Base-by-base conservation (phyloP, 2,329 filamentous ascomycete genomes). In the Diplocarpon rosae region DNA sequence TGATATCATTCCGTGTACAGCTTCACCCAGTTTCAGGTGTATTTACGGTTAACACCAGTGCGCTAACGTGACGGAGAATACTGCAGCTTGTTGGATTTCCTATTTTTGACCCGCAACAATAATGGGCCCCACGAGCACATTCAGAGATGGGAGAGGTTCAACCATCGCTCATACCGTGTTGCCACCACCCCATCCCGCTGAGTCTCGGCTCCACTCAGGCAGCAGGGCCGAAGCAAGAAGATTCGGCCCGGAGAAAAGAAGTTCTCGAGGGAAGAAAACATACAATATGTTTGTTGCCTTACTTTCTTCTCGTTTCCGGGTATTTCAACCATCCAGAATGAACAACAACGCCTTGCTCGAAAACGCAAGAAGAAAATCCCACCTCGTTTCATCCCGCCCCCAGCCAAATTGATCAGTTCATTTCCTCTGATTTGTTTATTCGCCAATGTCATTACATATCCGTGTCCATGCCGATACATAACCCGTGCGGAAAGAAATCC, bases 311-410 rank as follows among this genome's bases (percentile, higher is more conserved):
- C 20, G 7, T 24, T 41, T 17, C 39, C 16, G 31, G 39, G 39
- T 41, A 41, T 41, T 41, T 33, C 31, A 41, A 34, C 39, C 39
- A 35, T 27, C 39, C 39, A 41, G 27, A 41, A 28, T 6, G 3
- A 38, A 9, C 4, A 29, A 35, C 13, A 41, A 41, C 39, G 40
- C 40, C 40, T 36, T 12, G 31, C 32, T 37, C 13, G 14, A 14
- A 24, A 24, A 24, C 20, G 20, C 3, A 24, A 4, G 20, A 24
- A 24, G 29, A 39, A 28, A 20, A 38, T 10, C 10, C 9, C 11
- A 9, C 30, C 10, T 32, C 30, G 20, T 30, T 13, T 12, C 16
- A 17, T n/a, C 27, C 12, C 28, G 29, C 31, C 16, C 8, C 24
- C 39, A 10, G 30, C 39, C 16, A 38, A 29, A 11, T 24, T 24